These are phyloP conservation scores for Cryptococcus amylolentus DNA, from an alignment of 1,284 basidiomycete genomes.

Conservation along the genomic window DNA sequence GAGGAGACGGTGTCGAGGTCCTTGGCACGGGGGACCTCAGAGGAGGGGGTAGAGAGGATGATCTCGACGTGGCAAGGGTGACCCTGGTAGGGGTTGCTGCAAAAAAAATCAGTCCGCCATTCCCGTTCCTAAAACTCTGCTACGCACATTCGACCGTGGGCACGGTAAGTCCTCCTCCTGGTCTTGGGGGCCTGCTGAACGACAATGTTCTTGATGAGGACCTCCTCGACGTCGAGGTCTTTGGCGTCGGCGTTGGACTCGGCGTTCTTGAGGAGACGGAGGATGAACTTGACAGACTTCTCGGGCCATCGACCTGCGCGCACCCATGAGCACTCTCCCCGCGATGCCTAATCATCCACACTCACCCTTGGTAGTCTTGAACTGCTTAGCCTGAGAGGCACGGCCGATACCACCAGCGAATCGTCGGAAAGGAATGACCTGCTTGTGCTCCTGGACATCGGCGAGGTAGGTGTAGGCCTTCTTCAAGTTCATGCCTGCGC, in stretches of 20 bases:
- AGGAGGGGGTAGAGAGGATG: conserved; percentile 72
- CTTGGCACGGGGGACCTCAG: conserved; percentile 83
- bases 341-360: background rate
- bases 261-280: conserved; percentile 95
- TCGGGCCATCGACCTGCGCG: conserved; percentile 94
- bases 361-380: conserved; percentile 93
- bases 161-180: conserved; percentile 98
- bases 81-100: conserved; percentile 76
- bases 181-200: conserved; percentile 99
- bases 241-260: conserved; percentile 99
- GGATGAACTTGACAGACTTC: conserved; percentile 96
- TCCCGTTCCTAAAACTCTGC: conserved; percentile 7
- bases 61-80: conserved; percentile 94
- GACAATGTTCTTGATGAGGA: conserved; percentile 93
- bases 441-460: conserved; percentile 95
- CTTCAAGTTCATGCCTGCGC: conserved; percentile 79
- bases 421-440: conserved; percentile 94
- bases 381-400: conserved; percentile 95
- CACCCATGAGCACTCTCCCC: background rate
- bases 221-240: conserved; percentile 87
- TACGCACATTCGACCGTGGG: conserved; percentile 76
- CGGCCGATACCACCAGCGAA: conserved; percentile 97
- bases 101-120: background rate
- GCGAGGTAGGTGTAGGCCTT: conserved; percentile 95
- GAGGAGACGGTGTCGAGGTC: conserved; percentile 60